Base-by-base conservation (phyloP, 1,284 basidiomycete species). In the Ceratobasidium sp. region DNA sequence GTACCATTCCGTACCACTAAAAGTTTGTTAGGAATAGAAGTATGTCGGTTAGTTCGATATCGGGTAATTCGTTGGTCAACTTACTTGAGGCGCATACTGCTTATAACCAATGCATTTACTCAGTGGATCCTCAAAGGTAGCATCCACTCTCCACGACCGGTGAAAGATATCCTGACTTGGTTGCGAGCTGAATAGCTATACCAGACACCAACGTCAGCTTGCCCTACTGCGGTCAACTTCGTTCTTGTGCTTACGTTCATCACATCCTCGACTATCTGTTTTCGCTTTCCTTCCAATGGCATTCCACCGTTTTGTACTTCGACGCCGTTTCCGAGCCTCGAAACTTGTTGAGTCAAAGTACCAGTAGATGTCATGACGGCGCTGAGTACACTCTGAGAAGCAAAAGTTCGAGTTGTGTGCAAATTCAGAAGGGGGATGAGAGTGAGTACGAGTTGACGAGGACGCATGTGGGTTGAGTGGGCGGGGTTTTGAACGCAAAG, bases 1-100 rank as follows among this genome's bases (percentile, higher is more conserved):
- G 61, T 79, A 91, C 91, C 86, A 92, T 84, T 15, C 88, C 89
- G 84, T 89, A 92, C 89, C 89, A 91, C 87, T 92, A 82, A 73
- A 33, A 33, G 33, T 33, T 33, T 68, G 56, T 42, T 15, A 15
- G 1, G 0, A 28, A 57, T 68, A 38, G 77, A 74, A 75, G 77
- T 5, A 76, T 50, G 67, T 68, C 54, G 44, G n/a, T 23, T 54
- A 50, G 15, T 3, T 46, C 3, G 20, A 13, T 10, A 67, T 23
- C 46, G 33, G 52, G 7, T 7, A 2, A 17, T 28, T 4, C 5
- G 17, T 17, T 15, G 15, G n/a, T 62, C 15, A 17, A 79, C 86
- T 79, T 80, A 89, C 90, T 86, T 90, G 90, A 23, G 91, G 84
- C 26, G 87, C 87, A 81, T 89, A 90, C 81, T 92, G 86, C 42